These are phyloP conservation scores for Saccharomycopsis sp. DNA, from an alignment of 805 yeast species.

Conservation along the genomic window DNA sequence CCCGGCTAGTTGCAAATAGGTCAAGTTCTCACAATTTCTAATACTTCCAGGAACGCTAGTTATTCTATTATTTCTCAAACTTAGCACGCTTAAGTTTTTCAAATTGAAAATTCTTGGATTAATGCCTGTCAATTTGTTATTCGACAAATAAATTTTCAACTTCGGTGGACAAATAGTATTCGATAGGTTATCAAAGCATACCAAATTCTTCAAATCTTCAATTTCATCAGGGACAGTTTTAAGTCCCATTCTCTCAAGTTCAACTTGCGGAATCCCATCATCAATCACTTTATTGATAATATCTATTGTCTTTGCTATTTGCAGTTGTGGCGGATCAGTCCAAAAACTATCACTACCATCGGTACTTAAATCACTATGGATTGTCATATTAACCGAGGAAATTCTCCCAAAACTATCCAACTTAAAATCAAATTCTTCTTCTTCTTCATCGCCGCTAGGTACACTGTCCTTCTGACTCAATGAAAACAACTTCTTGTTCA, in stretches of 20 bases:
- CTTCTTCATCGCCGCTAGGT: not conserved
- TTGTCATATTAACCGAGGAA: not conserved
- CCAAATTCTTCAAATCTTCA: slow-evolving; percentile 20
- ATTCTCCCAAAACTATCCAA: slow-evolving; percentile 19
- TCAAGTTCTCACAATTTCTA: slow-evolving; percentile 6
- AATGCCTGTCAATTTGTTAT: slow-evolving; percentile 11
- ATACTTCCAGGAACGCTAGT: slow-evolving; percentile 19
- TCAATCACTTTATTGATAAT: slow-evolving; percentile 18
- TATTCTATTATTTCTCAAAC: slow-evolving; percentile 17
- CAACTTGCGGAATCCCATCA: slow-evolving; percentile 14
- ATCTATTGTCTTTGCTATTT: not conserved
- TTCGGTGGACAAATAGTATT: slow-evolving; percentile 13
- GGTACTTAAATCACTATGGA: not conserved
- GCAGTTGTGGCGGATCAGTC: not conserved
- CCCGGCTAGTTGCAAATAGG: slow-evolving; percentile 17
- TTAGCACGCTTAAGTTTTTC: slow-evolving; percentile 14
- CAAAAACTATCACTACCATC: not conserved
- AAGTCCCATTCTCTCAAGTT: slow-evolving; percentile 15
- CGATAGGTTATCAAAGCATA: slow-evolving; percentile 8
- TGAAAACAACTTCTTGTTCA: not conserved
- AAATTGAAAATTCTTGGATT: slow-evolving; percentile 21
- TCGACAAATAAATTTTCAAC: slow-evolving; percentile 15
- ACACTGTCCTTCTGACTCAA: not conserved
- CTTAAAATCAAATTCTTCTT: slow-evolving; percentile 11
- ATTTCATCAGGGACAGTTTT: slow-evolving; percentile 19